Percentiles rank a stretch among this genome's conserved stretches.
Conservation (phyloP, 2,329 filamentous ascomycete species). For the Fusarium bactridioides region DNA sequence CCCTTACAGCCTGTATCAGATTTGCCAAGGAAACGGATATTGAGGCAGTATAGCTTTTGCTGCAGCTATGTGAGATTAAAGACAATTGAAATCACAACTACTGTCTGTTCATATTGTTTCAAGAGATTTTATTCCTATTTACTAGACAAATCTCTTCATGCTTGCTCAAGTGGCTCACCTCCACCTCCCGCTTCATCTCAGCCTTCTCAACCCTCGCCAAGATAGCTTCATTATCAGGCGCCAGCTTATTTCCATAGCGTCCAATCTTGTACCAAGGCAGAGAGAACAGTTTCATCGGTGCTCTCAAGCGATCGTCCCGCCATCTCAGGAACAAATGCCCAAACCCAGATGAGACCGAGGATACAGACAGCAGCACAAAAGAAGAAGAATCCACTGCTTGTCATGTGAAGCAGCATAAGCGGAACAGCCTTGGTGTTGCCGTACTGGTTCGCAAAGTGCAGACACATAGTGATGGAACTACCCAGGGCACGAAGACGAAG, state of each 20-base stretch:
- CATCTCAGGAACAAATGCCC: conserved; percentile 72
- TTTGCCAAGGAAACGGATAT: fast-evolving
- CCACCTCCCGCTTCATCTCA: conserved; percentile 7
- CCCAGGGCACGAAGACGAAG: conserved; percentile 14
- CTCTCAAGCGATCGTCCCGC: conserved; percentile 64
- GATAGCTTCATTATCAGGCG: conserved; percentile 11
- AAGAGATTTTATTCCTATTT: not conserved
- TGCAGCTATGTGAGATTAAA: fast-evolving
- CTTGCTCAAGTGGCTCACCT: not conserved
- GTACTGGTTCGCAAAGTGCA: conserved; percentile 15
- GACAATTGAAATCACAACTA: too few species aligned
- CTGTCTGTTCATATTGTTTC: fast-evolving
- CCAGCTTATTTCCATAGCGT: conserved; percentile 43
- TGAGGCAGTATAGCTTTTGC: not conserved
- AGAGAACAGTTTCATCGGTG: conserved; percentile 69
- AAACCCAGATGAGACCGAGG: conserved; percentile 67
- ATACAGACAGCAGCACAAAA: conserved; percentile 18
- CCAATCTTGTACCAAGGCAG: conserved; percentile 75
- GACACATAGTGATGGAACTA: conserved; percentile 14
- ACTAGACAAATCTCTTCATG: not conserved
- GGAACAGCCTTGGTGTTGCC: conserved; percentile 18
- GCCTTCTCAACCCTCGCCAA: conserved; percentile 9
- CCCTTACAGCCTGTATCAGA: not conserved
- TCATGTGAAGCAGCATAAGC: not conserved
- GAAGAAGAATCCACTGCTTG: conserved; percentile 8